Base-by-base conservation (phyloP, 345 rosid species). In the Murraya koenigii region DNA sequence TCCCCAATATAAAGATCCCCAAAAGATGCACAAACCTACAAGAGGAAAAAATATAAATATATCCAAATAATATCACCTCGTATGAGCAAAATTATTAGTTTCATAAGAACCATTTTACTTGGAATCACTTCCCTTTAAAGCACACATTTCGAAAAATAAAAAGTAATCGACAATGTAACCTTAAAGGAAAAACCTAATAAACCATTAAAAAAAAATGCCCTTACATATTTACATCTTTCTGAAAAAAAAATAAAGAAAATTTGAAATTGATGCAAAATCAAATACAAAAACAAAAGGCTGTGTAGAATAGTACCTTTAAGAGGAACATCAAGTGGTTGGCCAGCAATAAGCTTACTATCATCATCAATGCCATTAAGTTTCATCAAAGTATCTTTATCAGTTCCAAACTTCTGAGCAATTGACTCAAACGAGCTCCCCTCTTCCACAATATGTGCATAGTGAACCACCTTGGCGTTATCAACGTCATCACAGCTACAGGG, bases 401-500 rank as follows among this genome's bases (percentile, higher is more conserved):
- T 82, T 23, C 84, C 84, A 60, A 77, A 86, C 80, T 62, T n/a
- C 52, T 7, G 11, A 3, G 86, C 87, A 30, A 88, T 84, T 55
- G 5, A 67, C 70, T 67, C 86, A 60, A 84, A 73, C 14, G 86
- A 2, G 71, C 81, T 82, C 54, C 77, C 84, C 0, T 8, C 47
- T 23, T 62, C 79, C 63, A 86, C 91, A 26, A 84, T 25, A 22
- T 81, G 89, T 9, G 81, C 86, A 77, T 84, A 86, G 66, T 86
- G 88, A 23, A 88, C 81, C 30, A 79, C 73, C 62, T 58, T 44
- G 33, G 79, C 55, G 3, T 82, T 81, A 1, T 69, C 80, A 59
- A 81, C 86, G 7, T 26, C 66, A 6, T 84, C 89, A 56, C 89
- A 86, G 80, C 91, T 88, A 73, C 87, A 88, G 2, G 89, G 84